These are phyloP conservation scores for Omphalea diandra DNA, from an alignment of 441 rosid species.

Conservation along the genomic window DNA sequence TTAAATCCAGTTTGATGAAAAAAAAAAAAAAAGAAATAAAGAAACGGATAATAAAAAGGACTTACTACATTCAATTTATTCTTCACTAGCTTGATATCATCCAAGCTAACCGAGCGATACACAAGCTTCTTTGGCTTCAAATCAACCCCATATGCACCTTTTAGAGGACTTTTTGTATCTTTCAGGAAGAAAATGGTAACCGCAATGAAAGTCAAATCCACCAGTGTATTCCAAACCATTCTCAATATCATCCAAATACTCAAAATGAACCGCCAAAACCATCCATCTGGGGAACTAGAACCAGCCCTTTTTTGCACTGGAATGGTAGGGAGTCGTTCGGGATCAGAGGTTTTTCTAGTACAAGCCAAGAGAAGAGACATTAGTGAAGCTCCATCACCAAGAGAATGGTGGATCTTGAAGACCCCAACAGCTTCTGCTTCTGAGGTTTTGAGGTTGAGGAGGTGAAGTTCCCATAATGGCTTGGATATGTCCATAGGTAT, in stretches of 20 bases:
- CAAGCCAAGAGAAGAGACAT: conserved; percentile 43
- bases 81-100: conserved; percentile 44
- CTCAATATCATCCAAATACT: conserved; percentile 10
- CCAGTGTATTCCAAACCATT: conserved; percentile 24
- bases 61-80: conserved; percentile 32
- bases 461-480: conserved; percentile 46
- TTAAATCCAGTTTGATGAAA: background rate
- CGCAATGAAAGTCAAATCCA: conserved; percentile 22
- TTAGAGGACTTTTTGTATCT: conserved; percentile 27
- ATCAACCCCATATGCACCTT: conserved; percentile 18
- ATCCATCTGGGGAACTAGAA: background rate
- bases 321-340: conserved; percentile 23
- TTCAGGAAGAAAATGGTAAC: conserved; percentile 25
- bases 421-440: conserved; percentile 37
- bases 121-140: conserved; percentile 28
- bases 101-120: conserved; percentile 33
- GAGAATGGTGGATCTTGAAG: conserved; percentile 40
- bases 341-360: conserved; percentile 25
- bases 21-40: background rate
- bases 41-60: too few relatives aligned
- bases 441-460: conserved; percentile 36
- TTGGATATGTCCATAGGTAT: conserved; percentile 33
- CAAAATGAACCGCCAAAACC: conserved; percentile 15
- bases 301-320: conserved; percentile 19
- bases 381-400: conserved; percentile 46